Base-by-base conservation (phyloP, 371 early-diverging fungal species). In the Lichtheimia corymbifera region DNA sequence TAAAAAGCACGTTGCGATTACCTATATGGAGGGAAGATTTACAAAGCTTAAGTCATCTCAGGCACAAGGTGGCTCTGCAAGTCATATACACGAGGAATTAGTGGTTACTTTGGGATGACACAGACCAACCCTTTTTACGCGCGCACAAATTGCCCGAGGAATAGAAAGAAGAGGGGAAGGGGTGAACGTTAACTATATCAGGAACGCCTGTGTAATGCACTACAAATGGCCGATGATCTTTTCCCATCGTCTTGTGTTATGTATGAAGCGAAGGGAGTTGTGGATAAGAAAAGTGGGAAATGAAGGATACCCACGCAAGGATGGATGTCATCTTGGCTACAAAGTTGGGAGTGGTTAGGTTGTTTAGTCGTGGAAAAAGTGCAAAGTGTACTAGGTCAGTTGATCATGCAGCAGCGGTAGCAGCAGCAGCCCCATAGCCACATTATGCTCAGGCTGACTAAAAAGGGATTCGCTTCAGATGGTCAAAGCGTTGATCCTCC, bases 401-500 rank as follows among this genome's bases (percentile, higher is more conserved):
- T 47, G 47, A 47, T 47, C 47, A n/a, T 47, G 47, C 47, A 47
- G 18, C 35, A 35, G 35, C 35, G 2, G 22, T 2, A 22, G 22
- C 22, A 22, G 47, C 47, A 47, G 18, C 35, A 35, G 35, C 35
- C 35, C 35, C 35, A 35, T 35, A 35, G 35, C 35, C 35, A 35
- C 35, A 35, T 35, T 35, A 47, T 47, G 47, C 47, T 47, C 22
- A 47, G 17, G 43, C 35, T 61, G 55, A 47, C 61, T 50, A 55
- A 54, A 61, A 61, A 28, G 25, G 61, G 61, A 44, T 35, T 49
- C 43, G 43, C 17, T 35, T 44, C 60, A 59, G 60, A 61, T 61
- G 61, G 61, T 61, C 61, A 61, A 61, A 61, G 61, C 61, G 61
- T 54, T 61, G 35, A 54, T 28, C 53, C 61, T 61, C 61, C 54